Conservation (phyloP, 306 rosid genomes). For the Lupinus albus region DNA sequence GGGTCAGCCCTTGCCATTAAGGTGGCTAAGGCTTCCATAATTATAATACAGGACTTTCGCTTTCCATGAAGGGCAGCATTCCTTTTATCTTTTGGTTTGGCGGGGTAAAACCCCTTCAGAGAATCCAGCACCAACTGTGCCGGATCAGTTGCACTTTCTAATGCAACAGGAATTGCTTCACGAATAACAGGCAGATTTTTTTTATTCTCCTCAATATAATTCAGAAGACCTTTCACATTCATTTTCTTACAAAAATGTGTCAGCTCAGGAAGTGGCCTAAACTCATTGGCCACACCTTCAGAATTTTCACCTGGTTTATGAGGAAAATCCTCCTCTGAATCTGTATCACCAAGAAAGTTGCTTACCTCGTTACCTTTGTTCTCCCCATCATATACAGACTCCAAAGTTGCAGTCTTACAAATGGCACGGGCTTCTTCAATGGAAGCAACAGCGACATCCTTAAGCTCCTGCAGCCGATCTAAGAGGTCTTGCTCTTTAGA, state of each 20-base stretch:
- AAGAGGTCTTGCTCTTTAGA: slow-evolving; percentile 72
- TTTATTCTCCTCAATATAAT: slow-evolving; percentile 57
- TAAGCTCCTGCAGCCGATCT: slow-evolving; percentile 77
- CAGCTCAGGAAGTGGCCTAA: slow-evolving; percentile 69
- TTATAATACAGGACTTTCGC: slow-evolving; percentile 64
- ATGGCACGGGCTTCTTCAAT: slow-evolving; percentile 58
- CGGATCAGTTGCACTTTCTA: slow-evolving; percentile 65
- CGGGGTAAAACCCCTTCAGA: slow-evolving; percentile 82
- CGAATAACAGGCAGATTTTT: slow-evolving; percentile 49
- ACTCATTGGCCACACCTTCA: slow-evolving; percentile 59
- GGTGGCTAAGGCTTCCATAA: slow-evolving; percentile 72
- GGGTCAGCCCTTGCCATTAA: slow-evolving; percentile 73
- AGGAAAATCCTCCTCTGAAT: slow-evolving; percentile 60
- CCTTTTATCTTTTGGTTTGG: slow-evolving; percentile 56
- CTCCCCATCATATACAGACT: slow-evolving; percentile 52
- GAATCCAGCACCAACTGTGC: slow-evolving; percentile 78
- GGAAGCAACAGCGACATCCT: slow-evolving; percentile 69
- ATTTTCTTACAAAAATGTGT: slow-evolving; percentile 62
- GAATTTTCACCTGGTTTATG: slow-evolving; percentile 57
- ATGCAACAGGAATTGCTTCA: slow-evolving; percentile 74
- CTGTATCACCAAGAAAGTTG: slow-evolving; percentile 63
- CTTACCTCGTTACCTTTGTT: slow-evolving; percentile 68
- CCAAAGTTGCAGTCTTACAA: slow-evolving; percentile 51
- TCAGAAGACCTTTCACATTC: slow-evolving; percentile 79
- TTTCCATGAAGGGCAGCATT: slow-evolving; percentile 74